Base-by-base conservation (phyloP, 192 early-diverging fungal species). In the Coemansia sp. region DNA sequence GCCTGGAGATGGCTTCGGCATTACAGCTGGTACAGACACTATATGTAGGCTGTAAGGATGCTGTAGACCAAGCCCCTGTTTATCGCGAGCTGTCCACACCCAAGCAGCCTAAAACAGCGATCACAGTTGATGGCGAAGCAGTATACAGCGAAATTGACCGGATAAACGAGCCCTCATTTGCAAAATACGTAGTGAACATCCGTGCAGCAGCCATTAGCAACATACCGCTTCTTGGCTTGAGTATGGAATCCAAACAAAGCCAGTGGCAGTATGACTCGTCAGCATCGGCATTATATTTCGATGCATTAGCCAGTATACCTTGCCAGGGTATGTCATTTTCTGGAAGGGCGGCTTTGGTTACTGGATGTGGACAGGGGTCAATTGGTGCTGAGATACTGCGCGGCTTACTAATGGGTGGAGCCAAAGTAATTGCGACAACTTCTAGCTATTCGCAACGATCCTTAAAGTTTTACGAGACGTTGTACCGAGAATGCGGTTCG, bases 311-410 rank as follows among this genome's bases (percentile, higher is more conserved):
- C 57, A 70, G 84, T 41, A 81, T 91, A 16, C 87, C 88, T 50
- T 72, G 67, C 7, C 80, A 86, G 21, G 95, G 95, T 62, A 57
- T 92, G 55, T 86, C 91, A 8, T 95, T 92, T 78, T 85, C 87
- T 61, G 79, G 86, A 63, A 88, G 86, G 63, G 83, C 83, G 54
- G 92, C 87, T 13, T 81, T 97, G 23, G 82, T 97, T 41, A 95
- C 94, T 37, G 94, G 94, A 52, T 92, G 91, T 45, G 94, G 92
- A 39, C 84, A 81, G 33, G 91, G 85, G 40, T 95, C 93, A 2
- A 97, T 97, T 69, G 94, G 94, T 63, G 83, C 90, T 40, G 88
- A 93, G 45, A 83, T 97, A 50, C 79, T 95, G 49, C 86, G 92
- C 68, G 89, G 89, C 26, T 77, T 95, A 46, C 73, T 97, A n/a